Percentiles rank a stretch among this genome's conserved stretches.
phyloP scores from a whole-genome alignment of 306 rosid genomes.

The Castanopsis chinensis region DNA sequence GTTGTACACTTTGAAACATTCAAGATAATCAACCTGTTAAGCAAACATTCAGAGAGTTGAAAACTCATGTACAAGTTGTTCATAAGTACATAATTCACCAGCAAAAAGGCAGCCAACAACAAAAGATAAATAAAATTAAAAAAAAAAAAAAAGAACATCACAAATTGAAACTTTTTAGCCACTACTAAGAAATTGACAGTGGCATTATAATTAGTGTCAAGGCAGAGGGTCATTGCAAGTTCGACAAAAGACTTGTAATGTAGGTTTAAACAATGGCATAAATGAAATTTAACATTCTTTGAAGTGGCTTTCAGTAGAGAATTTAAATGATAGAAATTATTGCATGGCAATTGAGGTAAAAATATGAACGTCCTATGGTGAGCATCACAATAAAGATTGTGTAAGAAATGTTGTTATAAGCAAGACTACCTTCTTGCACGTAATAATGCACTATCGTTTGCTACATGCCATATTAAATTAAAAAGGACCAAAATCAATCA shows the following conservation, averaged over 20 bases:
- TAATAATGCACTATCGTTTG: neutral
- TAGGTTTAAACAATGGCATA: constrained; percentile 3
- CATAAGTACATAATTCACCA: constrained; percentile 52
- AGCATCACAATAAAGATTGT: neutral
- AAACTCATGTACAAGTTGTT: constrained; percentile 68
- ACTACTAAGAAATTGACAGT: neutral
- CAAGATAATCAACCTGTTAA: constrained; percentile 99
- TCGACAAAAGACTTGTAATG: neutral
- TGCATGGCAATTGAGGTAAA: neutral
- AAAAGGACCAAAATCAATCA: too few relatives aligned
- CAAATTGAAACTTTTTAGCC: neutral
- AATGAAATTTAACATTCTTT: neutral
- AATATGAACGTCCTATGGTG: neutral
- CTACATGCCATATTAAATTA: too few relatives aligned
- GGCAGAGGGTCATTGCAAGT: neutral
- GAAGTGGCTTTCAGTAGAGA: neutral
- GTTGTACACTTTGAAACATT: constrained; percentile 99
- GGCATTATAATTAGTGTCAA: neutral
- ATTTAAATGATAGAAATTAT: neutral
- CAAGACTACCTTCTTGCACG: neutral
- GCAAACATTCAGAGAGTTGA: constrained; percentile 95
- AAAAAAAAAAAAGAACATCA: neutral
- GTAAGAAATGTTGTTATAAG: neutral
- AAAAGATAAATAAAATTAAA: neutral
- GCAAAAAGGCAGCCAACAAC: constrained; percentile 27